Evolutionary conservation across 495 filamentous ascomycete genomes (phyloP).

Genomic region (Neurospora sp.): DNA sequence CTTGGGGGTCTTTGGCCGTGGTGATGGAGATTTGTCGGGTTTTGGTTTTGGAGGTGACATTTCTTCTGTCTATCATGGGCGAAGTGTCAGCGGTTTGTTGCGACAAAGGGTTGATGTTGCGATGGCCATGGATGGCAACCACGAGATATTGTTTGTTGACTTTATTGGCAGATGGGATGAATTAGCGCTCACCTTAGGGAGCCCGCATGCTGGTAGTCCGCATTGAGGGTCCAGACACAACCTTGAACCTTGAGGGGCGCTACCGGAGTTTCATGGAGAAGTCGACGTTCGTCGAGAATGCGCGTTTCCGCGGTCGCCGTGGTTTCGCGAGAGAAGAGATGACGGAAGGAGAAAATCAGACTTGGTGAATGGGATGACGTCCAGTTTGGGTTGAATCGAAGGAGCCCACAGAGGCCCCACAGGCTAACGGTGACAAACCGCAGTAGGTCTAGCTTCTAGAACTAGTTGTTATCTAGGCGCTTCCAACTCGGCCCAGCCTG

Average conservation of each 20-base stretch:
- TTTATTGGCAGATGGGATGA: not conserved
- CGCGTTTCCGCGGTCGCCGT: not conserved
- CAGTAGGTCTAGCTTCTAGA: not conserved
- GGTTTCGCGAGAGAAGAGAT: not conserved
- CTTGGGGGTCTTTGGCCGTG: slow-evolving; percentile 11
- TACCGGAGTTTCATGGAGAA: not conserved
- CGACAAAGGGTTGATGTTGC: not conserved
- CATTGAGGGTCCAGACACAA: not conserved
- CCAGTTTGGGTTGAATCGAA: not conserved
- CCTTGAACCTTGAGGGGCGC: not conserved
- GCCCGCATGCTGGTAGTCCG: not conserved
- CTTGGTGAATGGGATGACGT: not conserved
- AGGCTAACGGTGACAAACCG: not conserved
- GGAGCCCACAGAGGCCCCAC: not conserved
- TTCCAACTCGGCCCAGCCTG: not conserved
- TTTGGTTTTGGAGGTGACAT: slow-evolving; percentile 20
- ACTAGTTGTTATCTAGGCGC: not conserved
- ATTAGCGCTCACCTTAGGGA: not conserved
- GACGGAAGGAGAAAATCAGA: not conserved
- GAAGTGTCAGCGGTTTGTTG: slow-evolving; percentile 9
- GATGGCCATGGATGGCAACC: not conserved
- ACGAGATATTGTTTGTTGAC: not conserved
- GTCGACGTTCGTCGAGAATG: not conserved
- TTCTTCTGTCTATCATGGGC: slow-evolving; percentile 7
- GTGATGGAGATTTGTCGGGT: slow-evolving; percentile 11